Evolutionary conservation across 352 stramenopile genomes (phyloP), one percentile per base, ranked within the genome.

Genomic region (Pythium coloratum): DNA sequence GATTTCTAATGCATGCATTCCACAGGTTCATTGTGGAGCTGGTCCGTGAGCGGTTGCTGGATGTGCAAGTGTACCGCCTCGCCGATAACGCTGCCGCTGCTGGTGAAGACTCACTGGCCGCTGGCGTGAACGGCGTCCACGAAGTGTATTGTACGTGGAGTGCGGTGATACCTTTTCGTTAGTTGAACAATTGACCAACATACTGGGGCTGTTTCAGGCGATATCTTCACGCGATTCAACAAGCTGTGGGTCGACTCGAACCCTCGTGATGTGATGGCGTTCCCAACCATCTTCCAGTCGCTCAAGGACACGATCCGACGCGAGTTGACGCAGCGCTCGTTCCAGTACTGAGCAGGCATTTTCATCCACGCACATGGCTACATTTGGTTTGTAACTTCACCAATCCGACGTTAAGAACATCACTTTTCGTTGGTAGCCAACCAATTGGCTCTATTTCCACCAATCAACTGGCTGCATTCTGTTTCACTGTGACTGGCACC

Each of bases 201-300:
- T 33, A 20, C 24, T 60, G 55, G 6, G 14, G 16, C 32, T 58
- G 4, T 55, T 33, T 3, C 61, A 93, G 85, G 79, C 55, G 80
- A 77, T 36, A 78, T 94, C 59, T 94, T 93, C 62, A 89, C 81
- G 32, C 84, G 86, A 33, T 95, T 95, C 64, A 91, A 94, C 72
- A 85, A 86, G 60, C 64, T 93, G 0, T 95, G 88, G 88, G 80
- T 94, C 34, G 80, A 89, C 60, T 78, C 78, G 26, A 94, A 95
- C 59, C 88, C 88, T 50, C 81, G 79, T 46, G 88, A 95, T 47
- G 80, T 93, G 30, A 95, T 95, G 88, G 86, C 84, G 24, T 95
- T 95, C 68, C 88, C 88, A 6, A 77, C 75, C 26, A 88, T 95
- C 50, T 95, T 95, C 71, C 75, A 94, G 59, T 80, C 80, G 49